A percentile compares a stretch with the other conserved stretches of the same genome.
phyloP scores from a whole-genome alignment of 345 rosid species.

The Populus ilicifolia region DNA sequence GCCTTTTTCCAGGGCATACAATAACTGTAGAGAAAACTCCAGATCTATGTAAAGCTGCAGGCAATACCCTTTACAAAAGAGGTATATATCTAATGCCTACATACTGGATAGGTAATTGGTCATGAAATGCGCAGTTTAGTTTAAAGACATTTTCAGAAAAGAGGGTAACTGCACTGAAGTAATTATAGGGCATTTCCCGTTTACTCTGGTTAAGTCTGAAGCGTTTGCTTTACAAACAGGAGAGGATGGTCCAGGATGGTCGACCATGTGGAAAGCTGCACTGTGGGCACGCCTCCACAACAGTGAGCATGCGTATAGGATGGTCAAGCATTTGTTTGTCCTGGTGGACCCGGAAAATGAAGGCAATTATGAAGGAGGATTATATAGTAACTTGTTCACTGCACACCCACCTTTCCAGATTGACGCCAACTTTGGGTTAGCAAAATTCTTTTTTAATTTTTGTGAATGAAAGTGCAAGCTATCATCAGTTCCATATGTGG shows the following conservation, averaged over 20 bases:
- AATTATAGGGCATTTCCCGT: background rate
- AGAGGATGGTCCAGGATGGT: slow-evolving; percentile 97
- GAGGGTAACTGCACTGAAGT: background rate
- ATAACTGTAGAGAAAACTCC: slow-evolving; percentile 61
- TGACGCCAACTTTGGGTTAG: slow-evolving; percentile 97
- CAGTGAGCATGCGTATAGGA: slow-evolving; percentile 61
- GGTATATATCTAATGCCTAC: slow-evolving; percentile 36
- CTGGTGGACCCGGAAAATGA: slow-evolving; percentile 77
- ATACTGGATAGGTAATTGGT: background rate
- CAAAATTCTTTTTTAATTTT: background rate
- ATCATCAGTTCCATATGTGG: background rate
- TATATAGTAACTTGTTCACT: slow-evolving; percentile 82
- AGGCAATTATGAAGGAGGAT: slow-evolving; percentile 62
- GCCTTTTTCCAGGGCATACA: slow-evolving; percentile 87
- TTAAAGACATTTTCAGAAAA: background rate
- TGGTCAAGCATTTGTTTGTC: slow-evolving; percentile 68
- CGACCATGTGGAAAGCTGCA: slow-evolving; percentile 80
- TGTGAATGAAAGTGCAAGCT: background rate
- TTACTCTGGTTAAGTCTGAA: background rate
- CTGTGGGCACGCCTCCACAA: slow-evolving; percentile 82
- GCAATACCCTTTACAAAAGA: slow-evolving; percentile 60
- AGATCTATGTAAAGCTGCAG: slow-evolving; percentile 77
- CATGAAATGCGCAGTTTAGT: background rate
- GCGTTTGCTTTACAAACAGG: slow-evolving; percentile 42
- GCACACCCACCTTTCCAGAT: slow-evolving; percentile 98